Evolutionary conservation across 1,284 basidiomycete species (phyloP).

Genomic region (Ceratobasidium theobromae): DNA sequence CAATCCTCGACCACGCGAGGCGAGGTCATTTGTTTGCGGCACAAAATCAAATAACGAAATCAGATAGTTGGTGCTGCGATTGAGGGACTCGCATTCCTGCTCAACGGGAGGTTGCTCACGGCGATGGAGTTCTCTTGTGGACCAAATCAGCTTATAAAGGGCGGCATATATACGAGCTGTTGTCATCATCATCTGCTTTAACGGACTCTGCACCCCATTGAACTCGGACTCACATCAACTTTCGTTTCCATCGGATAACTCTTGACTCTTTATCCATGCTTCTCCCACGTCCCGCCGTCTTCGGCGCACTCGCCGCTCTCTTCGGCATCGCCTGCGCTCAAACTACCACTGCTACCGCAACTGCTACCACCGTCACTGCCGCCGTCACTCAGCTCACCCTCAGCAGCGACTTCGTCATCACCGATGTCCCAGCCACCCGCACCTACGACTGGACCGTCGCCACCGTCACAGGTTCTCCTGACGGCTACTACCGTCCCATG

Average conservation of each 20-base stretch:
- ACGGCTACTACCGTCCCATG: constrained; percentile 39
- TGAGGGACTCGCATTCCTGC: no score
- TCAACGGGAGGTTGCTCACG: no score
- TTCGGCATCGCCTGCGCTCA: background rate
- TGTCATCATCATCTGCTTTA: constrained; percentile 1
- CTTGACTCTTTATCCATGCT: constrained; percentile 6
- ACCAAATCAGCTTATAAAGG: no score
- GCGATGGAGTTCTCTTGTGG: no score
- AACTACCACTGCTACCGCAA: background rate
- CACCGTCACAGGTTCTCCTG: constrained; percentile 34
- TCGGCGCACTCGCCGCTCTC: background rate
- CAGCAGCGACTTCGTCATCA: constrained; percentile 21
- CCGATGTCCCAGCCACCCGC: constrained; percentile 13
- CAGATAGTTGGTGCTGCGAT: no score
- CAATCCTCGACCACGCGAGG: no score
- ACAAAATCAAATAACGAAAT: no score
- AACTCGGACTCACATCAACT: no score
- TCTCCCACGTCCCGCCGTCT: constrained; percentile 3
- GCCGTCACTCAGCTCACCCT: constrained; percentile 1
- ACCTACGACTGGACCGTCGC: constrained; percentile 20
- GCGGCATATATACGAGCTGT: no score
- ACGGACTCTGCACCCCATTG: background rate
- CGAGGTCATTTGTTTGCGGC: no score
- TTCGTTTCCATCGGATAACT: background rate
- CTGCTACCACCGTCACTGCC: background rate